These are phyloP conservation scores for Saturnispora besseyi DNA, from an alignment of 805 yeast species.

Conservation along the genomic window DNA sequence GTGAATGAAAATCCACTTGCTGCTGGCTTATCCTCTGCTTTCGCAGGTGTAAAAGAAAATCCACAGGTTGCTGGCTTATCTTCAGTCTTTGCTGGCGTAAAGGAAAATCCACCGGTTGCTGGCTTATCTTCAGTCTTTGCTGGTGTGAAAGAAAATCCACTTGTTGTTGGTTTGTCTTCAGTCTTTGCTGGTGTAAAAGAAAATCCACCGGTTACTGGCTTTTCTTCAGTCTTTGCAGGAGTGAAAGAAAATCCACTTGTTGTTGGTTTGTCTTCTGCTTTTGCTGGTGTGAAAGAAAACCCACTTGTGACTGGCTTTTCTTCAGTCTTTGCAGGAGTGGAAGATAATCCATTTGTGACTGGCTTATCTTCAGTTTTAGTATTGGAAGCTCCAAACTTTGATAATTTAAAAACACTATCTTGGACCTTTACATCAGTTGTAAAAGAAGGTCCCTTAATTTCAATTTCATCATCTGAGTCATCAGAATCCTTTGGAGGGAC, in stretches of 20 bases:
- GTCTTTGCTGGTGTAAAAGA: slow-evolving; percentile 8
- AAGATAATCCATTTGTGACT: slow-evolving; percentile 11
- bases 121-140: not conserved
- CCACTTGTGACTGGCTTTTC: slow-evolving; percentile 10
- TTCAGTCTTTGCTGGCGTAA: not conserved
- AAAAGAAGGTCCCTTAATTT: slow-evolving; percentile 68
- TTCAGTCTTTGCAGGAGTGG: slow-evolving; percentile 7
- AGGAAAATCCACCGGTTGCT: slow-evolving; percentile 7
- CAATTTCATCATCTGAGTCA: slow-evolving; percentile 53
- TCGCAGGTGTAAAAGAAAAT: not conserved
- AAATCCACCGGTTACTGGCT: slow-evolving; percentile 12
- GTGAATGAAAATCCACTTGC: slow-evolving; percentile 7
- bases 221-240: slow-evolving; percentile 2
- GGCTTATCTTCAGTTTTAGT: slow-evolving; percentile 14
- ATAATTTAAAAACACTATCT: slow-evolving; percentile 25
- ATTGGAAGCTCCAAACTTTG: slow-evolving; percentile 2
- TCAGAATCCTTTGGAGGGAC: slow-evolving; percentile 28
- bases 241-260: not conserved
- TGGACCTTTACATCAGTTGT: slow-evolving; percentile 31
- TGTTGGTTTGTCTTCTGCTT: slow-evolving; percentile 11
- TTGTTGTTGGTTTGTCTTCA: slow-evolving; percentile 5
- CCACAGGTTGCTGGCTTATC: slow-evolving; percentile 1
- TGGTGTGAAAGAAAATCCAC: slow-evolving; percentile 2
- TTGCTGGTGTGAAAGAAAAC: not conserved
- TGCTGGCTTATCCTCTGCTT: not conserved